Evolutionary conservation across 805 yeast species (phyloP).

Genomic region (Millerozyma miso): DNA sequence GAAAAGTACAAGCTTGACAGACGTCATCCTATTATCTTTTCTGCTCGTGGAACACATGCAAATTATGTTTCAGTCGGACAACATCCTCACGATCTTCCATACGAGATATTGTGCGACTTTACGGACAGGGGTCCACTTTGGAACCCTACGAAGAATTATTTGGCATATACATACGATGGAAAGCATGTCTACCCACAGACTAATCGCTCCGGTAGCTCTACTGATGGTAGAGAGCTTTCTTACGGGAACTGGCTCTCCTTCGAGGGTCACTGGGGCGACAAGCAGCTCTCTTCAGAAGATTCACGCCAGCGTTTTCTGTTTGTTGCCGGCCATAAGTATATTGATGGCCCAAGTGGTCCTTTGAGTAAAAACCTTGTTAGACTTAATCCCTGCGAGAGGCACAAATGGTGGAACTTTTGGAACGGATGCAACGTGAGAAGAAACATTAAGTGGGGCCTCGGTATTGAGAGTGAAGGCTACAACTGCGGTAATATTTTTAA

Average conservation of each 20-base stretch:
- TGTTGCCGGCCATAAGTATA: slow-evolving; percentile 79
- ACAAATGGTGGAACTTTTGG: slow-evolving; percentile 92
- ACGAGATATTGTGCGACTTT: slow-evolving; percentile 83
- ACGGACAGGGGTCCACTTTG: slow-evolving; percentile 94
- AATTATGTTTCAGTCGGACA: slow-evolving; percentile 95
- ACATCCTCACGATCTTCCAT: slow-evolving; percentile 93
- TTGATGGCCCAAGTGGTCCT: slow-evolving; percentile 94
- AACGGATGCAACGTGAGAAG: slow-evolving; percentile 75
- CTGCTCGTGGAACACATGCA: slow-evolving; percentile 96
- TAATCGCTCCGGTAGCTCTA: slow-evolving; percentile 38
- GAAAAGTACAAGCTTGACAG: slow-evolving; percentile 52
- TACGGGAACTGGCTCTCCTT: slow-evolving; percentile 78
- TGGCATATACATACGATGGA: slow-evolving; percentile 81
- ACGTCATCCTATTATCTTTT: slow-evolving; percentile 68
- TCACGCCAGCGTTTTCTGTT: slow-evolving; percentile 83
- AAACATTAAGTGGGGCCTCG: slow-evolving; percentile 76
- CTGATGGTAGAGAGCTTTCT: slow-evolving; percentile 46
- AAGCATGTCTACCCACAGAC: slow-evolving; percentile 38
- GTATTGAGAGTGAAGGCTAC: slow-evolving; percentile 83
- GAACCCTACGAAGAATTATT: slow-evolving; percentile 83
- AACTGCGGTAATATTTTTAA: slow-evolving; percentile 68
- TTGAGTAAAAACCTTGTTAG: slow-evolving; percentile 70
- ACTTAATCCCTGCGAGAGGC: slow-evolving; percentile 69
- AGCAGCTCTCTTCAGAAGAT: slow-evolving; percentile 59
- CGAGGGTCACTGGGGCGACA: slow-evolving; percentile 90